These are phyloP conservation scores for Pleurotus ostreatus DNA, from an alignment of 768 basidiomycete genomes.

Conservation along the genomic window DNA sequence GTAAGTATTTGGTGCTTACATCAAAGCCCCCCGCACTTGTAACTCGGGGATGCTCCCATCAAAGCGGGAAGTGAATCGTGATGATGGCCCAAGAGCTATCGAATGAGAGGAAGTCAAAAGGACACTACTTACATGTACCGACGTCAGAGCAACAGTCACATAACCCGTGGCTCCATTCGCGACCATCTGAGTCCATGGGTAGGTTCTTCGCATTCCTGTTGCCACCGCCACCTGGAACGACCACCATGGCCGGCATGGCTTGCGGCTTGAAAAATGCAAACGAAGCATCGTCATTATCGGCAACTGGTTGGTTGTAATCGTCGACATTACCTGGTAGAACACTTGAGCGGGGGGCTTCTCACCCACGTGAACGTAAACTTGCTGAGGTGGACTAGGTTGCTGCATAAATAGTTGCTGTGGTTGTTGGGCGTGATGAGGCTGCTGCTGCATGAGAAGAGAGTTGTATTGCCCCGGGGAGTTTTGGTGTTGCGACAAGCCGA, in stretches of 20 bases:
- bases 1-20: too few species aligned
- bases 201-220: conserved; percentile 25
- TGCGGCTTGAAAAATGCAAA: conserved; percentile 12
- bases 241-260: conserved; percentile 17
- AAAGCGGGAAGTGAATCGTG: too few species aligned
- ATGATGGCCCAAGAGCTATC: too few species aligned
- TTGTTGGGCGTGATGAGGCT: not conserved
- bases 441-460: not conserved
- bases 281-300: too few species aligned
- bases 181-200: conserved; percentile 16
- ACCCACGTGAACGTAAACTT: not conserved
- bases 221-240: conserved; percentile 12
- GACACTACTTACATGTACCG: conserved; percentile 18
- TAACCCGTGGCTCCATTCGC: conserved; percentile 25
- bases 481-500: conserved; percentile 1
- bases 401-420: not conserved
- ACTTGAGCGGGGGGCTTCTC: conserved; percentile 1
- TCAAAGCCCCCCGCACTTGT: too few species aligned
- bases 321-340: not conserved
- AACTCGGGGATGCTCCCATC: too few species aligned
- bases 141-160: conserved; percentile 18
- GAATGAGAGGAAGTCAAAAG: too few species aligned
- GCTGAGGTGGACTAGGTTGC: not conserved
- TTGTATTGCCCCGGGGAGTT: not conserved
- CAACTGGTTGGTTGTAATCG: not conserved